Base-by-base conservation (phyloP, 345 rosid species). In the Microcos paniculata region DNA sequence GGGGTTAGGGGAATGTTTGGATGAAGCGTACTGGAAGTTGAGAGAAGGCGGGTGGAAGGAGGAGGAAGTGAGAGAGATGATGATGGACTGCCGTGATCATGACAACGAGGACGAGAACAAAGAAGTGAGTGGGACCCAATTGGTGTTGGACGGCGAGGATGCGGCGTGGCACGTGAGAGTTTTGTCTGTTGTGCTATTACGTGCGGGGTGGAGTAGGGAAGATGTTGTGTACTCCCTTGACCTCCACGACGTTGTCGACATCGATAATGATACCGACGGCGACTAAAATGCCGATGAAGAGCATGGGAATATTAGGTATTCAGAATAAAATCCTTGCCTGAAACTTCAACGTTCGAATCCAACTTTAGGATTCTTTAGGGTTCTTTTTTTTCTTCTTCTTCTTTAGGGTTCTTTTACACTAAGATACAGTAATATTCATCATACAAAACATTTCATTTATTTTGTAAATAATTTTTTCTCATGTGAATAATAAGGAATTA, bases 41-140 rank as follows among this genome's bases (percentile, higher is more conserved):
- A 87, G 84, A 56, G 89, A 82, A 19, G 98, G 90, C 38, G 98
- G 98, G 56, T 94, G 98, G 98, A 78, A 70, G 26, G 93, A 91
- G 65, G 92, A 88, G 16, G 98, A 94, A 64, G 92, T 94, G 16
- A 82, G 85, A 21, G 93, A 94, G 62, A 90, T 92, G 94, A 84
- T 82, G 90, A 30, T 78, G 83, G 87, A 82, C 82, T 82, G 81
- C 80, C 1, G 43, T 46, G 88, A 78, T 75, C 57, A 74, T 0
- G 15, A 7, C 40, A 35, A 35, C 19, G 3, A 59, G 30, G 14
- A 10, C 21, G 80, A 81, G 65, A 38, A 46, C 0, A 65, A 23
- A 30, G 35, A 0, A 62, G 33, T 23, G 3, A 4, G 52, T 53
- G 80, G 64, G 43, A 58, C 56, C 67, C 62, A 45, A 43, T 18